Base-by-base conservation (phyloP, 2,329 filamentous ascomycete species). In the Claviceps sp. region DNA sequence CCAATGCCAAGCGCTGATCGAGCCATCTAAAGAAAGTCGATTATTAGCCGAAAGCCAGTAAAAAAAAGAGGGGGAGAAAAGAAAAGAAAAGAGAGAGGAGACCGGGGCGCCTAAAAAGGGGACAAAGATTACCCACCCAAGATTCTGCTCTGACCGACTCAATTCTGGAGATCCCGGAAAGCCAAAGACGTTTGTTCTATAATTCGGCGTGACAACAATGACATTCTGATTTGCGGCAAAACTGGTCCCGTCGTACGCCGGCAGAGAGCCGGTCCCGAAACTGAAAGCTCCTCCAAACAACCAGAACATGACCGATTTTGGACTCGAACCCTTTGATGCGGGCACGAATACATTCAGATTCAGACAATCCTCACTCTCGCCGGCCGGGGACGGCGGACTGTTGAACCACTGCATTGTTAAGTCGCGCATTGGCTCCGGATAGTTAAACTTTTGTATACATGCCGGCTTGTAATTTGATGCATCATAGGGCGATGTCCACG, bases 1-100 rank as follows among this genome's bases (percentile, higher is more conserved):
- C 55, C 16, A 83, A 63, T 0, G 72, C 78, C 0, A 78, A 62
- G 23, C 76, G 66, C 56, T 82, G 79, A 54, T 83, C 80, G 2
- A 50, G 23, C 22, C 37, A 37, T 40, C 49, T 51, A 17, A 20
- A 8, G 39, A 40, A 9, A 29, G 3, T 29, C 29, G 3, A 4
- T 29, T 29, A 29, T 11, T 29, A 29, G 9, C 9, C 29, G 29
- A 29, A 29, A 11, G 9, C 29, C 29, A 29, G 11, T 9, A 29
- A 29, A 29, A 29, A 29, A 29, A 1, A 8, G 16, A 8, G 38
- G 16, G 16, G 7, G 38, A n/a, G 38, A 22, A 16, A 40, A n/a
- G 40, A 20, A 23, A 3, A 22, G 23, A 40, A 23, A 45, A 4
- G 34, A 34, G 20, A n/a, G 34, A 17, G 16, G 20, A 8, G 26